Evolutionary conservation across 805 yeast genomes (phyloP), one percentile per base, ranked within the genome.

Genomic region (Metschnikowia gelsemii): DNA sequence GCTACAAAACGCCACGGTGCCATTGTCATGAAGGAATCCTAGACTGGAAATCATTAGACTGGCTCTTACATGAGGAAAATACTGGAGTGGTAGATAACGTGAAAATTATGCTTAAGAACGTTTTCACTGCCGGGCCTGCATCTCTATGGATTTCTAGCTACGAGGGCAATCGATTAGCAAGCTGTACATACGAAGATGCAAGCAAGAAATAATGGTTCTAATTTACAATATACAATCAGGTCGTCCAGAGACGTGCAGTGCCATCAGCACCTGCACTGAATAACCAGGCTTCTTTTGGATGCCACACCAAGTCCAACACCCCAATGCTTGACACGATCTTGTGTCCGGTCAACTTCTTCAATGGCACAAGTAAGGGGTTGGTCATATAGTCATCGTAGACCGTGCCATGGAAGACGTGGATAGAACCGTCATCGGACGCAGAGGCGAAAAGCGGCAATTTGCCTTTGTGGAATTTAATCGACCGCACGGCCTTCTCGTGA

Each of bases 201-300:
- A n/a, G 17, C 27, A 17, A 24, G 27, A 16, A 30, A 23, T 19
- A 4, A 19, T 8, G 7, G 9, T 30, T 21, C 29, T 38, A 43
- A 29, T 43, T 33, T 45, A 42, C 44, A 35, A 26, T 43, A 34
- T 22, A 26, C 39, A 24, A 40, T 52, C 60, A 70, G n/a, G 96
- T 87, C 20, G 99, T 93, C 99, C 99, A 93, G 57, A 93, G 70
- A 58, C 96, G 81, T 5, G 97, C 98, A 30, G 88, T 80, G 46
- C 95, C 88, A 66, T 93, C 99, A 17, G 98, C 98, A 56, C 98
- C 99, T 8, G 96, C 87, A 60, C 93, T 83, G 63, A 93, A 89
- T 59, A 93, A 73, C 99, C 99, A 93, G 0, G 99, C 96, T 68
- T 93, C 98, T 56, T 83, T 81, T 51, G 98, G 98, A 73, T 93